phyloP scores from a whole-genome alignment of 2,329 filamentous ascomycete species.

The Escovopsis sp. region DNA sequence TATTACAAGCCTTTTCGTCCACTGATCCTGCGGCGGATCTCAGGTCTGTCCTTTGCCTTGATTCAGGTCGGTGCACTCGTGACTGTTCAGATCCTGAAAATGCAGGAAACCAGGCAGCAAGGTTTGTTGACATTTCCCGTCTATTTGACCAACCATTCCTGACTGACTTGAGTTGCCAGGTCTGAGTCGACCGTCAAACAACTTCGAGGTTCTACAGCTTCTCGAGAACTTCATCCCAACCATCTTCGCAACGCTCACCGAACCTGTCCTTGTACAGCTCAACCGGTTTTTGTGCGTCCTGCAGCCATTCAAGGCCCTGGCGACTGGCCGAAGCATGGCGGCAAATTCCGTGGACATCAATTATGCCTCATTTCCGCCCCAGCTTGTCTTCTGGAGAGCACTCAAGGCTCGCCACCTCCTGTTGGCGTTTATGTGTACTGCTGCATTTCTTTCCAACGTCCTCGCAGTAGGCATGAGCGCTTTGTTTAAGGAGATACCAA shows the following conservation, averaged over 20 bases:
- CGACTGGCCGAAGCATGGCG: conserved; percentile 18
- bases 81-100: conserved; percentile 12
- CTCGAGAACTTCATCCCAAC: conserved; percentile 39
- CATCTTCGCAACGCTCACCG: conserved; percentile 36
- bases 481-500: conserved; percentile 28
- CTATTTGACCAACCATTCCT: too few relatives aligned
- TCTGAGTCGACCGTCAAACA: conserved; percentile 13
- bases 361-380: conserved; percentile 42
- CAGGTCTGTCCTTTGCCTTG: conserved; percentile 8
- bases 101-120: conserved; percentile 6
- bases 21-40: conserved; percentile 6
- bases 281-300: conserved; percentile 39
- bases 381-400: conserved; percentile 32
- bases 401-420: conserved; percentile 28
- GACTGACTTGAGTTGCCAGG: not conserved
- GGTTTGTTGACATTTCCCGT: too few relatives aligned
- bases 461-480: conserved; percentile 37
- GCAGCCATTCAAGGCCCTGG: conserved; percentile 38
- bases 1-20: conserved; percentile 15
- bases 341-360: conserved; percentile 25
- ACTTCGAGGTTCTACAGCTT: conserved; percentile 21
- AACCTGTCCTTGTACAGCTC: conserved; percentile 41
- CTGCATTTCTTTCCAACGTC: conserved; percentile 36
- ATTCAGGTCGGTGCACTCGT: conserved; percentile 7
- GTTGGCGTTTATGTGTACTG: conserved; percentile 30